These are phyloP conservation scores for Elasticomyces elasticus DNA, from an alignment of 495 filamentous ascomycete genomes.

Conservation along the genomic window DNA sequence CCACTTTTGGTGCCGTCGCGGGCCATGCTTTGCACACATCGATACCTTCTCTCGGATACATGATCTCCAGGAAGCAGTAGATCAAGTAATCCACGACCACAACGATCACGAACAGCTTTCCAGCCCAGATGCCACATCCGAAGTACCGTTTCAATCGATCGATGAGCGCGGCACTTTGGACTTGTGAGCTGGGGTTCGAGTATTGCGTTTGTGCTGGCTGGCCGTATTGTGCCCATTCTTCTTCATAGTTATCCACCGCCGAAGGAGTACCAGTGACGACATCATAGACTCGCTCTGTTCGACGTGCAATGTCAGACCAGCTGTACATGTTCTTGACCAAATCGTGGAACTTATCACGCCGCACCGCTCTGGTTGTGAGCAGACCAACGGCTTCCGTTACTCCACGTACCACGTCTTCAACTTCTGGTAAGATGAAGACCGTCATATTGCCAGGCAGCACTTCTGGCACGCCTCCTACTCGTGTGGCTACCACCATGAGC, in stretches of 20 bases:
- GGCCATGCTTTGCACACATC: slow-evolving; percentile 90
- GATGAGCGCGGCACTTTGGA: slow-evolving; percentile 63
- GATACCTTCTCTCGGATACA: slow-evolving; percentile 72
- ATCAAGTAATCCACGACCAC: slow-evolving; percentile 89
- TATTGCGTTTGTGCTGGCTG: slow-evolving; percentile 52
- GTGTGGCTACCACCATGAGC: slow-evolving; percentile 90
- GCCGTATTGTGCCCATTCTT: slow-evolving; percentile 53
- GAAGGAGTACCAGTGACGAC: slow-evolving; percentile 75
- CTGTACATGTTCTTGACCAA: slow-evolving; percentile 97
- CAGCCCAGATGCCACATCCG: slow-evolving; percentile 99
- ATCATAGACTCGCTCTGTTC: slow-evolving; percentile 90
- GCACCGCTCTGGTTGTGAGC: slow-evolving; percentile 70
- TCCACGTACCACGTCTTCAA: slow-evolving; percentile 77
- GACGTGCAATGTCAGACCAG: slow-evolving; percentile 87
- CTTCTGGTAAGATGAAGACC: slow-evolving; percentile 82
- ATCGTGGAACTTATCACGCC: slow-evolving; percentile 89
- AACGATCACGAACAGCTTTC: slow-evolving; percentile 90
- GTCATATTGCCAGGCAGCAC: slow-evolving; percentile 93
- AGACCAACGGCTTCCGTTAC: slow-evolving; percentile 73
- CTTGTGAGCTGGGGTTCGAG: slow-evolving; percentile 30
- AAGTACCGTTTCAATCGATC: slow-evolving; percentile 93
- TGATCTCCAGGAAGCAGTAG: slow-evolving; percentile 76
- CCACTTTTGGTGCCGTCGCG: neutral
- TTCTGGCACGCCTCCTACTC: slow-evolving; percentile 92
- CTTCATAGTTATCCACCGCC: slow-evolving; percentile 68